Conservation (phyloP, 768 basidiomycete genomes). For the Lactarius hengduanensis region DNA sequence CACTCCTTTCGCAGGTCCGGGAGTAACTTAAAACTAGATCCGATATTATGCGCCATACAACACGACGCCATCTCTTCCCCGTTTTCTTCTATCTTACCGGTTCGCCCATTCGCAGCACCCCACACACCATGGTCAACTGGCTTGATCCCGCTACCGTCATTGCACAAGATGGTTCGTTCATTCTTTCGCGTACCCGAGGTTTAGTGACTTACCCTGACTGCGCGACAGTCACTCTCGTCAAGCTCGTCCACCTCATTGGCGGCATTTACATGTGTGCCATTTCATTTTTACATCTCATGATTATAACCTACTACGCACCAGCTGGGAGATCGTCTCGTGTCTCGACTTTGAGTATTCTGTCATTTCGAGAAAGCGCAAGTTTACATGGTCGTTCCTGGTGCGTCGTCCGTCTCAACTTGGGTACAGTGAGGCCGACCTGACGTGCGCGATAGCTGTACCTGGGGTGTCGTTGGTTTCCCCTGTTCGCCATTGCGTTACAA, state of each 20-base stretch:
- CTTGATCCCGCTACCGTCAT: background rate
- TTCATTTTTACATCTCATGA: background rate
- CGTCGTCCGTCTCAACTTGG: background rate
- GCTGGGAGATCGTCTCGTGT: constrained; percentile 21
- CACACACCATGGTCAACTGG: constrained; percentile 12
- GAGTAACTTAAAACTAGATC: no score
- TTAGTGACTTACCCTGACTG: background rate
- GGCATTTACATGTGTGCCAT: constrained; percentile 23
- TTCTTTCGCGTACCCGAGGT: background rate
- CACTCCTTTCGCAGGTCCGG: no score
- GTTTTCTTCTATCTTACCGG: background rate
- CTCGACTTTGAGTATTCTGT: constrained; percentile 20
- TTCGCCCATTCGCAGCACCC: background rate
- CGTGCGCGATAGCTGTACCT: constrained; percentile 11
- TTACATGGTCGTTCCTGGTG: constrained; percentile 20
- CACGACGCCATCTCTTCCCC: no score
- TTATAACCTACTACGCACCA: background rate
- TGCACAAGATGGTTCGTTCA: background rate
- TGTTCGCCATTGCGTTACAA: constrained; percentile 2
- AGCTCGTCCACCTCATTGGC: constrained; percentile 16
- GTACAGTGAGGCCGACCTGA: background rate
- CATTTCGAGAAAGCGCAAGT: constrained; percentile 15
- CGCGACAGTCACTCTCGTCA: constrained; percentile 13
- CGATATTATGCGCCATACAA: no score
- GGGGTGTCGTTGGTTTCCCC: constrained; percentile 20